Base-by-base conservation (phyloP, 768 basidiomycete genomes). In the Pluteus cervinus region DNA sequence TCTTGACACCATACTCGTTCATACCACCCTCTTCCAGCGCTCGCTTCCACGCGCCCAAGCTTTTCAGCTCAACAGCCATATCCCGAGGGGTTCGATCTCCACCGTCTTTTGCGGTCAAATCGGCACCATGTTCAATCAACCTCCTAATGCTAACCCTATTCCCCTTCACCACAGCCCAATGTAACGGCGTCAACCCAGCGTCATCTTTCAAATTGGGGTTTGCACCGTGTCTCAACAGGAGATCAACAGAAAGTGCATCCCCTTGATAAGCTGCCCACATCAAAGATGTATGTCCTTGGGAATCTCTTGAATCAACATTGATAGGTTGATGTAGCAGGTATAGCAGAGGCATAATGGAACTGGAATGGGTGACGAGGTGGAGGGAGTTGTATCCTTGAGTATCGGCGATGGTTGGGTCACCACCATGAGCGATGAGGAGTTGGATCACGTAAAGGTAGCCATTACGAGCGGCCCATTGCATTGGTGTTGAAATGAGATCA, bases 221-320 rank as follows among this genome's bases (percentile, higher is more conserved):
- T 2, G 96, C 92, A 3, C 89, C 89, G 47, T 93, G 88, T 39
- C 81, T 76, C 36, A 99, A 71, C 28, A 99, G 62, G 31, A 98
- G 60, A 45, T 97, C 92, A 4, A 98, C 92, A 3, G 87, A 90
- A 23, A 98, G 75, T 2, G 91, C 92, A 53, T 99, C 96, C 31
- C 96, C 96, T 57, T 99, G 96, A 60, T 98, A 99, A 7, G 91
- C 89, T 4, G 96, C 96, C 96, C 96, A 99, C 89, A 97, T 96
- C 34, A 98, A 71, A 0, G 88, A 73, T 0, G 94, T 96, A 55
- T 98, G 96, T 0, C 96, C 96, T 51, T 89, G 86, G 1, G 81
- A 69, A 57, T 99, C 96, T 26, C 81, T 75, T 32, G 84, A 83
- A 55, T 99, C 96, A 41, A 97, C 84, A 29, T 79, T 82, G 45